Base-by-base conservation (phyloP, 768 basidiomycete species). In the Panaeolus cyanescens region DNA sequence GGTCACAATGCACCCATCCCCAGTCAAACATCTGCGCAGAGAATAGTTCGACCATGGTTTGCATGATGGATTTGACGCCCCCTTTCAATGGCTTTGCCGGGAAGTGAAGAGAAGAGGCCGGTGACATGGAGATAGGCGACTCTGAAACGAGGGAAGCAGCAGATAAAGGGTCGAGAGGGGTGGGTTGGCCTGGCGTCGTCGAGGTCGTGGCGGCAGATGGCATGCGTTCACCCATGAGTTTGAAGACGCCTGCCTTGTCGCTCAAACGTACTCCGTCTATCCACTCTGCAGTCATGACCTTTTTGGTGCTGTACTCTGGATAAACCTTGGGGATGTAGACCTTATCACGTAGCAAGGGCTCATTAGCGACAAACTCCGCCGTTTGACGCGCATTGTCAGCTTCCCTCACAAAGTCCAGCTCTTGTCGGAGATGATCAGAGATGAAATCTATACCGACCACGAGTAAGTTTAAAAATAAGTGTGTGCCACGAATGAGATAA, bases 1-100 rank as follows among this genome's bases (percentile, higher is more conserved):
- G 86, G 59, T 88, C 86, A 69, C 93, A 93, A 72, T 93, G 89
- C 3, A 95, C 89, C 82, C 88, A 95, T 10, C 95, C 94, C 91
- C 91, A 97, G 61, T 84, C 83, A 72, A 97, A 98, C 74, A 95
- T 95, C 79, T 87, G 93, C 2, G 91, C 92, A 31, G 89, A 89
- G 78, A 95, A 95, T 2, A 94, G 79, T 62, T 93, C 89, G 34
- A 95, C 87, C 83, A 94, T 93, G 20, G 88, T 87, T 62, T 91
- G 86, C 93, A 97, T 94, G 59, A 92, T 80, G 32, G 82, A 75
- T 56, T 78, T 74, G 33, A 85, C 75, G 25, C 90, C 90, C 10
- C 90, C 89, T 64, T 81, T 82, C 9, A 90, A 75, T 17, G 80
- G 77, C 56, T 70, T 75, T 3, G 71, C 36, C 10, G 74, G 72